Evolutionary conservation across 441 rosid genomes (phyloP).

Genomic region (Croton laevigatus): DNA sequence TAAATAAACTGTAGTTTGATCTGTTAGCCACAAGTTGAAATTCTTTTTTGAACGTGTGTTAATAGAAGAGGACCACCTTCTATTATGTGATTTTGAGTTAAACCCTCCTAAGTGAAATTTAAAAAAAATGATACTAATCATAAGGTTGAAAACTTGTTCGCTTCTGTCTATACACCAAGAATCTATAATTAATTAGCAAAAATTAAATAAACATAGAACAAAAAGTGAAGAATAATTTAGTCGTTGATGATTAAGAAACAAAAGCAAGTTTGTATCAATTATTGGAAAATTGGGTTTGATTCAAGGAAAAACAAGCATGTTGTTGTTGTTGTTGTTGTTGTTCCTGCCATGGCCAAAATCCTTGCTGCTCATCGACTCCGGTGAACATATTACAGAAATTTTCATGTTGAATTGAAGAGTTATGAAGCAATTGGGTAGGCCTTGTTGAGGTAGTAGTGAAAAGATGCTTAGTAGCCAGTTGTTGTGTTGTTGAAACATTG

Average conservation of each 20-base stretch:
- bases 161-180: slow-evolving; percentile 58
- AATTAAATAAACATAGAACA: background rate
- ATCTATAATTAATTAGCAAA: slow-evolving; percentile 30
- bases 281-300: slow-evolving; percentile 29
- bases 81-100: too few species aligned
- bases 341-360: slow-evolving; percentile 80
- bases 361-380: slow-evolving; percentile 66
- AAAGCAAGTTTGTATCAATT: slow-evolving; percentile 27
- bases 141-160: slow-evolving; percentile 33
- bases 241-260: slow-evolving; percentile 2
- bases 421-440: slow-evolving; percentile 39
- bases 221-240: slow-evolving; percentile 21
- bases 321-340: slow-evolving; percentile 39
- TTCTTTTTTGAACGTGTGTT: too few species aligned
- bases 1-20: too few species aligned
- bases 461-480: slow-evolving; percentile 41
- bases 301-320: slow-evolving; percentile 56
- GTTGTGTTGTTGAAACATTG: slow-evolving; percentile 47
- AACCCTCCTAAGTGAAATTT: too few species aligned
- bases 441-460: slow-evolving; percentile 52
- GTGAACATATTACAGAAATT: slow-evolving; percentile 73
- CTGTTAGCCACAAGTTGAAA: too few species aligned
- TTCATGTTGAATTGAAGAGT: slow-evolving; percentile 63
- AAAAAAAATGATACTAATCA: background rate
- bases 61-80: too few species aligned